Percentiles rank a stretch among this genome's conserved stretches.
These are phyloP conservation scores for Leavenworthia alabamica DNA, from an alignment of 345 rosid genomes.

Conservation along the genomic window DNA sequence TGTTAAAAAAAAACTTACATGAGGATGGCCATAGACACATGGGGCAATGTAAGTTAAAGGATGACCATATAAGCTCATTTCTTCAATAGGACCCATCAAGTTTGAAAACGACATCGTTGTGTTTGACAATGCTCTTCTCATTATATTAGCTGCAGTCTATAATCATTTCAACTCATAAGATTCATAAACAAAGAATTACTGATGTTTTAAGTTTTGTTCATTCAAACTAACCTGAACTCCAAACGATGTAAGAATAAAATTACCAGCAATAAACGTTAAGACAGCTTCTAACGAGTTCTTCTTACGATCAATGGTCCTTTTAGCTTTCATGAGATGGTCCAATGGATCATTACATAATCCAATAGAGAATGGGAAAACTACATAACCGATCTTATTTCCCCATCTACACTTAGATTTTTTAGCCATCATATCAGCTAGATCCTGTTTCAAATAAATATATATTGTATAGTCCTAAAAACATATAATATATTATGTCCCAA, in stretches of 20 bases:
- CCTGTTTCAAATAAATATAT: conserved; percentile 26
- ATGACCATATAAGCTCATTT: conserved; percentile 56
- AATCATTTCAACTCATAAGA: too few species aligned
- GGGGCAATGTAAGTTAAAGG: conserved; percentile 60
- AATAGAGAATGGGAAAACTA: conserved; percentile 46
- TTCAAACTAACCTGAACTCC: conserved; percentile 38
- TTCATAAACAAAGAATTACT: neutral
- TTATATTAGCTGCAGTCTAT: conserved; percentile 29
- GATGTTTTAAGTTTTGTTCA: neutral
- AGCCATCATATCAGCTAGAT: conserved; percentile 48
- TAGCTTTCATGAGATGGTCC: conserved; percentile 44
- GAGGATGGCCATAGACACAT: conserved; percentile 58
- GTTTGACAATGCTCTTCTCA: conserved; percentile 34
- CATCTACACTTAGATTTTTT: conserved; percentile 31
- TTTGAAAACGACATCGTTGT: conserved; percentile 59
- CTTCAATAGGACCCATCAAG: conserved; percentile 52
- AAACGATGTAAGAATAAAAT: conserved; percentile 23
- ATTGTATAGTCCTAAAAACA: too few species aligned
- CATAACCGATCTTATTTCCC: conserved; percentile 52
- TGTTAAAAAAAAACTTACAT: conserved; percentile 40
- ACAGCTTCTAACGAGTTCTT: conserved; percentile 49
- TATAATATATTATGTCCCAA: too few species aligned
- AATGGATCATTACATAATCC: conserved; percentile 39
- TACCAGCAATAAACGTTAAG: conserved; percentile 8
- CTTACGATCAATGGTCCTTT: conserved; percentile 41